These are phyloP conservation scores for Ceratocystis variospora DNA, from an alignment of 2,329 filamentous ascomycete genomes.

Conservation along the genomic window DNA sequence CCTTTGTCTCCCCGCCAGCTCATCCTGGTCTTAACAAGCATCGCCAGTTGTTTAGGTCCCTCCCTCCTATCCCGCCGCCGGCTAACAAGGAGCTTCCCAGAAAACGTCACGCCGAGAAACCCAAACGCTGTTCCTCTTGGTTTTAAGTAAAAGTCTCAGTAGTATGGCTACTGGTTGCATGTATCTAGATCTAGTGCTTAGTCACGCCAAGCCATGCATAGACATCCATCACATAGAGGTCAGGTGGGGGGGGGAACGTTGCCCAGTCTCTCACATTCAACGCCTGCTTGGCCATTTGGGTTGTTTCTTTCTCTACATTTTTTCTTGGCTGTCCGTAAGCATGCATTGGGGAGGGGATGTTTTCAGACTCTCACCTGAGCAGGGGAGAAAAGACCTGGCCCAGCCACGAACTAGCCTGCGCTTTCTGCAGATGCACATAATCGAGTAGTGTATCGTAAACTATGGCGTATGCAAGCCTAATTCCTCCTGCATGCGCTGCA, in stretches of 20 bases:
- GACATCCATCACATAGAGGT: no score
- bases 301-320: background rate
- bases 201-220: no score
- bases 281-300: background rate
- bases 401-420: background rate
- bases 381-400: background rate
- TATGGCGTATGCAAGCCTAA: constrained; percentile 5
- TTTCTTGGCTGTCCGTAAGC: background rate
- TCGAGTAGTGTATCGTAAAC: background rate
- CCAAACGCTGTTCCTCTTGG: no score
- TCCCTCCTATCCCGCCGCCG: background rate
- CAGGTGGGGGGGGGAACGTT: no score
- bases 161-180: no score
- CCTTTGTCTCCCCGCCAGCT: background rate
- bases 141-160: no score
- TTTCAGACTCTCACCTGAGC: background rate
- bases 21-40: background rate
- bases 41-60: background rate
- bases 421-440: background rate
- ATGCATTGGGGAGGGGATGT: background rate
- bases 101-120: background rate
- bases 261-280: no score
- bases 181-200: no score
- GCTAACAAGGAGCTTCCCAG: background rate
- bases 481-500: background rate